Evolutionary conservation across 257 asterid species (phyloP), one percentile per base, ranked within the genome.

Genomic region (Eustoma russellianum): DNA sequence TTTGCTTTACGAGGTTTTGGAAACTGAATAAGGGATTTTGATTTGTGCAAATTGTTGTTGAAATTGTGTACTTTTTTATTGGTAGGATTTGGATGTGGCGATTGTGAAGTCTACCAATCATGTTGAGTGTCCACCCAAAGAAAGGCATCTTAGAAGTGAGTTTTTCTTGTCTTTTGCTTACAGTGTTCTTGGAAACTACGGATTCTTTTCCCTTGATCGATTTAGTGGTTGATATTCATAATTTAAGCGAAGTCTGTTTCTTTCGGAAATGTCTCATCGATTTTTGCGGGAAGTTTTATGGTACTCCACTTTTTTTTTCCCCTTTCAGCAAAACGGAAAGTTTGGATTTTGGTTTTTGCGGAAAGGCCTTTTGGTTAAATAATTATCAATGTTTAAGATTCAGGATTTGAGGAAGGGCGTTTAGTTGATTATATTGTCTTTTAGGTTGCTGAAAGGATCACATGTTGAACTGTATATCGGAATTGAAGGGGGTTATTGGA

Each of bases 81-180:
- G 40, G 46, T 76, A 91, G 98, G 93, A 91, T 74, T 79, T 91
- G 77, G 98, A 91, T 81, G 94, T 91, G 77, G 98, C 96, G 68
- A 76, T 87, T 77, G 96, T 91, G 58, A 91, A 91, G 81, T 96
- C 98, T 55, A 91, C 98, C 2, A 91, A 91, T 78, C 98, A 91
- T 76, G 98, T 84, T 40, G 98, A 91, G 75, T 60, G 74, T 55
- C 96, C 98, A 41, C 96, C 96, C 53, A 91, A 91, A 66, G 98
- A 91, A 63, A 78, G 96, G 61, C 96, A 91, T 61, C 66, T 91
- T 55, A 79, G 89, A 74, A 84, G 98, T 91, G 67, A 73, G 95
- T 65, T 38, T 49, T 63, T 19, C 14, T 50, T 56, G 62, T 10
- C 19, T 46, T 13, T 48, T 16, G 19, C 46, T 41, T 41, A n/a